These are phyloP conservation scores for Ophiostoma tasmaniense DNA, from an alignment of 2,329 filamentous ascomycete genomes.

Conservation along the genomic window DNA sequence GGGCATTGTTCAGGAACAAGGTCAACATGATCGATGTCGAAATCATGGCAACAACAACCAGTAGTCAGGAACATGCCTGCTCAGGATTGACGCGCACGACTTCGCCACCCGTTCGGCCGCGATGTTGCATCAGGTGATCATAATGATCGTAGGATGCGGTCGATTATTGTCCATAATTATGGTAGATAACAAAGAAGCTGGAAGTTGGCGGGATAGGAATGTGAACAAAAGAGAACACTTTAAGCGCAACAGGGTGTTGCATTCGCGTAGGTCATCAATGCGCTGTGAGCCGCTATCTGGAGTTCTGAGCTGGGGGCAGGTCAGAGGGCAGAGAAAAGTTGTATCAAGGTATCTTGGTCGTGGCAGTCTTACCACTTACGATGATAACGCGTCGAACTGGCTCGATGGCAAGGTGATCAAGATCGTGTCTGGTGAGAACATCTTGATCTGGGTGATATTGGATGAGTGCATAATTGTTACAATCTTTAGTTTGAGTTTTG, in stretches of 20 bases:
- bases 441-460: neutral
- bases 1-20: neutral
- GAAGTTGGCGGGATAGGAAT: neutral
- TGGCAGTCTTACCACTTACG: neutral
- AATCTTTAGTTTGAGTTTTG: neutral
- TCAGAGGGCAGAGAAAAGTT: neutral
- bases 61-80: neutral
- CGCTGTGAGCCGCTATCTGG: neutral
- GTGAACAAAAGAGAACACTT: neutral
- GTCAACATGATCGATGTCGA: no score
- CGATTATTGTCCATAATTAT: neutral
- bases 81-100: constrained; percentile 6
- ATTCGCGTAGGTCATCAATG: constrained; percentile 4
- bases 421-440: neutral
- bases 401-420: neutral
- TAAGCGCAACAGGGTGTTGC: neutral
- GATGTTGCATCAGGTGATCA: constrained; percentile 2
- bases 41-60: neutral
- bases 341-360: neutral
- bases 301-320: neutral
- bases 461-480: neutral
- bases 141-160: neutral
- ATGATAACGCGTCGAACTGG: neutral
- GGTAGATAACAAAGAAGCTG: neutral
- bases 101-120: constrained; percentile 13